Conservation (phyloP, 1,284 basidiomycete species). For the Papiliotrema flavescens region DNA sequence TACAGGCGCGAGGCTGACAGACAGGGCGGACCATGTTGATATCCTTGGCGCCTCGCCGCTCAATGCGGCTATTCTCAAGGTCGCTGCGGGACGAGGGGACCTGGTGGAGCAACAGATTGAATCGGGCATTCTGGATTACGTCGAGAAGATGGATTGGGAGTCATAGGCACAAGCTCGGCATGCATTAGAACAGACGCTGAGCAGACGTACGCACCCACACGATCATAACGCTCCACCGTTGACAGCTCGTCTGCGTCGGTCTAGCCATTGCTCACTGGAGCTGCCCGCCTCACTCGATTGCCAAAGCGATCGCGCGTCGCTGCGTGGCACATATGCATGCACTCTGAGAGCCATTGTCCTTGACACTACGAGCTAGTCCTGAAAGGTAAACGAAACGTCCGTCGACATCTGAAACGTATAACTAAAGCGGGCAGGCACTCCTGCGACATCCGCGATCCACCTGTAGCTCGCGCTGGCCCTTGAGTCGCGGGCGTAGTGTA, state of each 20-base stretch:
- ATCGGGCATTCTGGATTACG: constrained; percentile 75
- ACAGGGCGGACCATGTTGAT: constrained; percentile 76
- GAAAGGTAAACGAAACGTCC: too few species aligned
- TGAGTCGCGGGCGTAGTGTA: too few species aligned
- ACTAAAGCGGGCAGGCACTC: not conserved
- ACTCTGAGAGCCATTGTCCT: not conserved
- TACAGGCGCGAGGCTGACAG: not conserved
- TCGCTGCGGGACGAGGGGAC: constrained; percentile 50
- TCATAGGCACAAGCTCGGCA: constrained; percentile 2
- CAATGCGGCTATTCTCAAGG: constrained; percentile 86
- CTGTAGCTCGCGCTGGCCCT: too few species aligned
- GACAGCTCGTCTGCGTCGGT: too few species aligned
- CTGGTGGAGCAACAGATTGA: constrained; percentile 63
- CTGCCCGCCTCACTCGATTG: too few species aligned
- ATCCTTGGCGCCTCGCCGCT: constrained; percentile 81
- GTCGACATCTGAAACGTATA: not conserved
- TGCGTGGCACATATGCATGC: not conserved
- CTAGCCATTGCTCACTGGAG: too few species aligned
- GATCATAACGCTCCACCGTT: too few species aligned
- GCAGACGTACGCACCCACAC: too few species aligned
- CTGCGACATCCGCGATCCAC: not conserved
- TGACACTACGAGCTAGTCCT: not conserved
- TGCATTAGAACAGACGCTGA: not conserved
- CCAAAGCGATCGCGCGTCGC: too few species aligned
- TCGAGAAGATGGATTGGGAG: constrained; percentile 68